Conservation (phyloP, 2,329 filamentous ascomycete genomes). For the Trematosphaeria pertusa region DNA sequence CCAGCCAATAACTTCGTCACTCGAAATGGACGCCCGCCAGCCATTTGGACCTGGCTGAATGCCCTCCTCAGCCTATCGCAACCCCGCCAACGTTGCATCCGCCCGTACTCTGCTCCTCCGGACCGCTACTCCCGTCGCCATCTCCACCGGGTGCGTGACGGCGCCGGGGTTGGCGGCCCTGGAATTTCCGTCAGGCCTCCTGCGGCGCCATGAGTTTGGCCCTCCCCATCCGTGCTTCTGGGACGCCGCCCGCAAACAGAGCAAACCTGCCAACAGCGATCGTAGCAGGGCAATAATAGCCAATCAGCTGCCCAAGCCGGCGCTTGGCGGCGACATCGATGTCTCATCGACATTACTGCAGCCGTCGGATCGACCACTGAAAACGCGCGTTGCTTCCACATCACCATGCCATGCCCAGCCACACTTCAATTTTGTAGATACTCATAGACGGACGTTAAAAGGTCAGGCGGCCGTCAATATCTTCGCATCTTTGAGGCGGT, state of each 20-base stretch:
- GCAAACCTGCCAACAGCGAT: neutral
- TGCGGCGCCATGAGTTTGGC: neutral
- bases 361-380: neutral
- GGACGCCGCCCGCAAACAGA: neutral
- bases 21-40: conserved; percentile 1
- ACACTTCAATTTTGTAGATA: neutral
- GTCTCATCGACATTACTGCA: neutral
- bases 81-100: conserved; percentile 4
- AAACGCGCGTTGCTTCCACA: neutral
- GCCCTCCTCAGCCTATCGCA: conserved; percentile 4
- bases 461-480: neutral
- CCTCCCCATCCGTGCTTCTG: neutral
- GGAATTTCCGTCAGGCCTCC: conserved; percentile 9
- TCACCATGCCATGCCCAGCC: neutral
- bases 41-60: neutral
- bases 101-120: conserved; percentile 5
- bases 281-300: neutral
- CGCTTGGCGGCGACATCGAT: neutral
- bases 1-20: conserved; percentile 1
- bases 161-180: neutral
- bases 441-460: neutral
- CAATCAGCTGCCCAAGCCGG: neutral
- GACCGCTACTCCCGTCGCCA: neutral
- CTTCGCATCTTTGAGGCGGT: neutral
- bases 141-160: neutral